Base-by-base conservation (phyloP, 2,329 filamentous ascomycete genomes). In the Curvularia sp. region DNA sequence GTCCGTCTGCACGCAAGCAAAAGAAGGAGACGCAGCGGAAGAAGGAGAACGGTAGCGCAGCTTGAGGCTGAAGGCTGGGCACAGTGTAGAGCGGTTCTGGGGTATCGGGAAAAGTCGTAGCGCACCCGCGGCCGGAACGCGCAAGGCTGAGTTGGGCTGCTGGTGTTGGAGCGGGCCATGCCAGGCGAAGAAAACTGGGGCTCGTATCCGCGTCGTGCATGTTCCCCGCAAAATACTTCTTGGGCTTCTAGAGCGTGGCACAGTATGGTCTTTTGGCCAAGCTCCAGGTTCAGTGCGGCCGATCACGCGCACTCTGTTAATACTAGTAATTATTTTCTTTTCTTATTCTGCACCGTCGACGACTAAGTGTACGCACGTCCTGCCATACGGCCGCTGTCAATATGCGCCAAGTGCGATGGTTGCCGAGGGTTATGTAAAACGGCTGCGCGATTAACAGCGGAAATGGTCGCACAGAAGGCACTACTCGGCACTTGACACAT, bases 1-100 rank as follows among this genome's bases (percentile, higher is more conserved):
- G 73, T 50, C 71, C 71, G 10, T 63, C 64, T 12, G 74, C 65
- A 13, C 66, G 74, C 48, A 77, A 70, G 61, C 68, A 74, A 13
- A 74, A 70, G 66, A 74, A 74, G 47, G 70, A 70, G 30, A 66
- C 46, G 55, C 66, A 69, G 60, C 63, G 67, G 52, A 61, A 59
- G 43, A 60, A 70, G 61, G 59, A 59, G 41, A 58, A 69, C 59
- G 59, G 61, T 34, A 70, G 71, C 56, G 51, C 32, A 25, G 55
- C 55, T 30, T 58, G 47, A 49, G 39, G 32, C 25, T 43, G 55
- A 54, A 25, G 69, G 57, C n/a, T n/a, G 41, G 69, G 59, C 38
- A 58, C 57, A 49, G 41, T 38, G 53, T 59, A 42, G 41, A 63
- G 47, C 39, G 34, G 43, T 39, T 65, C 32, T 65, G 41, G 57